Percentiles rank a stretch among this genome's conserved stretches.
Conservation (phyloP, 179 eudicot species). For the Patellifolia procumbens region DNA sequence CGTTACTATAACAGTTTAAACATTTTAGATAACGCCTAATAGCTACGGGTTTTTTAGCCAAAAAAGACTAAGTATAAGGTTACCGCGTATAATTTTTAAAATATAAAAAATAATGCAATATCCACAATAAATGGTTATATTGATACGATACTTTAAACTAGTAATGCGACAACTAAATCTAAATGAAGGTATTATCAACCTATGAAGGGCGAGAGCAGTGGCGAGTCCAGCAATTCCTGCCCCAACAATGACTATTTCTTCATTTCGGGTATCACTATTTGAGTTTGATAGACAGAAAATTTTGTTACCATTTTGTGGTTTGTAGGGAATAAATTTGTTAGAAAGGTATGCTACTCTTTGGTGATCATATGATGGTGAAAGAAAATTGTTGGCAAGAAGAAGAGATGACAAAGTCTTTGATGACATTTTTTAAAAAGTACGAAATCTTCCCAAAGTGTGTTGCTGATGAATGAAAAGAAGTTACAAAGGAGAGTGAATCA, state of each 20-base stretch:
- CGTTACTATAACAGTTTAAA: too few species aligned
- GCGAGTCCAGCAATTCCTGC: constrained; percentile 95
- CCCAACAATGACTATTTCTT: constrained; percentile 79
- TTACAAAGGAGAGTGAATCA: not conserved
- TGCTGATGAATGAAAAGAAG: not conserved
- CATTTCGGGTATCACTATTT: constrained; percentile 31
- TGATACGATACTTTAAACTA: not conserved
- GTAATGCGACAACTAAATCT: not conserved
- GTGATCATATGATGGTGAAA: not conserved
- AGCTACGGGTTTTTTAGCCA: too few species aligned
- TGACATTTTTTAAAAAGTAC: constrained; percentile 15
- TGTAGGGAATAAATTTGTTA: not conserved
- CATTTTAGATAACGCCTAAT: too few species aligned
- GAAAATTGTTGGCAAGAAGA: constrained; percentile 12
- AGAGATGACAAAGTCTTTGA: constrained; percentile 16
- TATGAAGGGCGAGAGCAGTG: constrained; percentile 84
- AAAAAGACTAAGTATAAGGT: too few species aligned
- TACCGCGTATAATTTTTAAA: too few species aligned
- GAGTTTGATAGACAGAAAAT: constrained; percentile 21
- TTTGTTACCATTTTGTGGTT: constrained; percentile 14
- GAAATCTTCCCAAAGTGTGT: not conserved
- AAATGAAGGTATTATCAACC: constrained; percentile 28
- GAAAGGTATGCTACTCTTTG: constrained; percentile 11
- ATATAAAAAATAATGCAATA: too few species aligned
- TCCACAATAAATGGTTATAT: too few species aligned